Evolutionary conservation across 371 early-diverging fungal genomes (phyloP), one percentile per base, ranked within the genome.

Genomic region (Zychaea mexicana): DNA sequence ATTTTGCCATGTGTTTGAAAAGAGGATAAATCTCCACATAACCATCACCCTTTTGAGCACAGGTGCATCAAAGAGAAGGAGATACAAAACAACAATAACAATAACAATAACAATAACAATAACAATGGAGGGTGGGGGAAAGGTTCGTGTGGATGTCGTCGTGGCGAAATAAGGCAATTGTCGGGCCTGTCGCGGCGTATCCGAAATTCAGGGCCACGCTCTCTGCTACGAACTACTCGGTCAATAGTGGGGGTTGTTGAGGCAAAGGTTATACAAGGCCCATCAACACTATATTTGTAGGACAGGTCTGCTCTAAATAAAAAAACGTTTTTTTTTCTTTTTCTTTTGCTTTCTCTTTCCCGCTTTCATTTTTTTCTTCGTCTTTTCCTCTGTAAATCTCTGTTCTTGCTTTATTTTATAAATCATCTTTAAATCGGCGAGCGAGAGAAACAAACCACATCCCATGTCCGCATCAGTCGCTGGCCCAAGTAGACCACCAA

Each of bases 401-500:
- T 49, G 9, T 2, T 15, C n/a, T 7, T 42, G n/a, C 42, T 42
- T 42, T 42, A 17, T 19, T 4, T 10, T 49, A 22, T 49, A 36
- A 9, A 36, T 9, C 38, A 36, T 36, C 38, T 15, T 15, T 36
- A 36, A 36, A 36, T 36, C 38, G 38, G 15, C 38, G 42, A 42
- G 36, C 8, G 15, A 36, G 36, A 36, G 2, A 36, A 36, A 36
- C 8, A 15, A 36, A 36, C 36, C 36, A 36, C 36, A 36, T 8
- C 10, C 33, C 55, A 62, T 62, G 62, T 62, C 62, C 53, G 55
- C 62, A 38, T 54, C 62, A 22, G 27, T 62, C 28, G 61, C 61
- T 36, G 61, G 53, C 24, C 36, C 61, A 42, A 62, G 62, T 38
- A 21, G 19, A 30, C 39, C 65, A 19, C n/a, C n/a, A n/a, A n/a